Conservation (phyloP, 306 rosid species). For the Vigna nakashimae region DNA sequence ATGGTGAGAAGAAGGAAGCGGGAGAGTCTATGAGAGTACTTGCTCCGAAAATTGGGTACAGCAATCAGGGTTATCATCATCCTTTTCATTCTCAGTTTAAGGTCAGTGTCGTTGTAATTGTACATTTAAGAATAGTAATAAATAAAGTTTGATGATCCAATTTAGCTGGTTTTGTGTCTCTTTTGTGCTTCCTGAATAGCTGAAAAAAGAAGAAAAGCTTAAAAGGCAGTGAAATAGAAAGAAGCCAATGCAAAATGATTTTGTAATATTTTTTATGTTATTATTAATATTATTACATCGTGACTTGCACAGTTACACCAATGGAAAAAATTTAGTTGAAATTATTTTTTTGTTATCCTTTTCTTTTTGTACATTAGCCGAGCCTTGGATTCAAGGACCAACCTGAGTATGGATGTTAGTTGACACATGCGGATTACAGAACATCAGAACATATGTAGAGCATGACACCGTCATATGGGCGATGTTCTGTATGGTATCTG, state of each 20-base stretch:
- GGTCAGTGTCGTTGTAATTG: background rate
- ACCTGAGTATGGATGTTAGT: background rate
- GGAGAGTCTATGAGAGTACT: background rate
- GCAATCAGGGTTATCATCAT: background rate
- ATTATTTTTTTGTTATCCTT: background rate
- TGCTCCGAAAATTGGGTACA: background rate
- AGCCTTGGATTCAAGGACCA: constrained; percentile 5
- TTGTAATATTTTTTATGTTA: background rate
- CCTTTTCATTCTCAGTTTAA: constrained; percentile 5
- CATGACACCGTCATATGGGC: background rate
- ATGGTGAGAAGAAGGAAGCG: background rate
- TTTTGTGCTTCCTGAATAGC: background rate
- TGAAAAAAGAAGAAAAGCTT: background rate
- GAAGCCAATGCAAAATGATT: background rate
- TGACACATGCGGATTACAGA: too few relatives aligned
- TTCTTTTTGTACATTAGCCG: background rate
- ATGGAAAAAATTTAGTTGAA: background rate
- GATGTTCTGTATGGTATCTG: background rate
- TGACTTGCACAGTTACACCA: background rate
- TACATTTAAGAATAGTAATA: background rate
- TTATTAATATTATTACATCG: background rate
- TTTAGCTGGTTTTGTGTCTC: background rate
- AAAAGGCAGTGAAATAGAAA: background rate
- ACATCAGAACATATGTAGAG: too few relatives aligned
- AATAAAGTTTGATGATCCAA: background rate